These are phyloP conservation scores for Aspergillus arachidicola DNA, from an alignment of 2,329 filamentous ascomycete genomes.

Conservation along the genomic window DNA sequence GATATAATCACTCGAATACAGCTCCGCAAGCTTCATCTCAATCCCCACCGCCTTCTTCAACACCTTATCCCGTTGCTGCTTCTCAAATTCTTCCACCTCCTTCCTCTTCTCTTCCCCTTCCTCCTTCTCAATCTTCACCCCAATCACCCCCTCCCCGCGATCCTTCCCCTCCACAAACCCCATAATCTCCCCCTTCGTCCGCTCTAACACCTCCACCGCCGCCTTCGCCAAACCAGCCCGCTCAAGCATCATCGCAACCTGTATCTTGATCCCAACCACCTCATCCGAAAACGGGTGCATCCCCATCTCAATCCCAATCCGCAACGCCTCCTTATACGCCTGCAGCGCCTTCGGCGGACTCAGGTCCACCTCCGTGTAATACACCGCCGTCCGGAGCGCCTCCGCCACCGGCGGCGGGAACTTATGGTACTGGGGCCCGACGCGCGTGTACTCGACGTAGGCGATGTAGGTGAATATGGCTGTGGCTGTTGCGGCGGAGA, in stretches of 20 bases:
- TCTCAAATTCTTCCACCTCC: conserved; percentile 31
- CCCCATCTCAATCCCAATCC: conserved; percentile 69
- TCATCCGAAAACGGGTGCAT: conserved; percentile 92
- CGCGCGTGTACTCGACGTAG: conserved; percentile 47
- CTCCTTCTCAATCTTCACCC: conserved; percentile 21
- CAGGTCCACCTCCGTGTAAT: conserved; percentile 76
- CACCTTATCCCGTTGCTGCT: conserved; percentile 62
- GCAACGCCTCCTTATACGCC: conserved; percentile 79
- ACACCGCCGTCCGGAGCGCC: conserved; percentile 79
- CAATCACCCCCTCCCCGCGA: conserved; percentile 19
- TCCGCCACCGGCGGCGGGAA: conserved; percentile 50
- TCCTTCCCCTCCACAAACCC: conserved; percentile 35
- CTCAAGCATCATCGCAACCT: conserved; percentile 78
- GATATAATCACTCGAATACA: conserved; percentile 78
- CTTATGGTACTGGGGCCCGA: conserved; percentile 44
- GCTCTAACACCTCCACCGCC: conserved; percentile 76
- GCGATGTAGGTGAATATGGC: conserved; percentile 43
- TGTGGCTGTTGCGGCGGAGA: conserved; percentile 39
- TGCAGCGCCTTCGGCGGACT: conserved; percentile 77
- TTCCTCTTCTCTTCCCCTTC: conserved; percentile 28
- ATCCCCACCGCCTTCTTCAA: conserved; percentile 75
- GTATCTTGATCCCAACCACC: conserved; percentile 84
- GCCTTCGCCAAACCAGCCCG: conserved; percentile 70
- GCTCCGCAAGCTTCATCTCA: conserved; percentile 78
- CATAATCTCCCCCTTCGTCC: conserved; percentile 70